phyloP scores from a whole-genome alignment of 371 early-diverging fungal species.

The Gilbertella persicaria region DNA sequence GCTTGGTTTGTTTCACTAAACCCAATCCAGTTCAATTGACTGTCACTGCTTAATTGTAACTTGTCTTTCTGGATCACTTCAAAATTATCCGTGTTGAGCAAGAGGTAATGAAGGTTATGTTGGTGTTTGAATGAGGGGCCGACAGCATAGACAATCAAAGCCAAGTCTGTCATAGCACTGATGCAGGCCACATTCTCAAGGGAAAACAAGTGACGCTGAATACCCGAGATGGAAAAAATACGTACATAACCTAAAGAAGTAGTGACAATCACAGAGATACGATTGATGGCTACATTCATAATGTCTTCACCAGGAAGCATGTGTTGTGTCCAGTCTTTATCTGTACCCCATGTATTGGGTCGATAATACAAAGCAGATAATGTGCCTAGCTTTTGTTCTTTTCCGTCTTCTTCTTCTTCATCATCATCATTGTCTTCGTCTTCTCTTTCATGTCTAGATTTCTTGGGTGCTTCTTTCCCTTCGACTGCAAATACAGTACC shows the following conservation, averaged over 20 bases:
- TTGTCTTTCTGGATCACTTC: constrained; percentile 60
- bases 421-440: constrained; percentile 26
- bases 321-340: constrained; percentile 80
- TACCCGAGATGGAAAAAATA: constrained; percentile 74
- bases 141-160: constrained; percentile 28
- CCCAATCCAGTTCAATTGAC: constrained; percentile 79
- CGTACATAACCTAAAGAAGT: constrained; percentile 80
- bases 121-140: constrained; percentile 41
- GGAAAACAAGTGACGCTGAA: constrained; percentile 71
- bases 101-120: constrained; percentile 67
- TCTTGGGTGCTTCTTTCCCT: constrained; percentile 27
- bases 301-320: constrained; percentile 69
- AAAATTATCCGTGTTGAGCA: constrained; percentile 66
- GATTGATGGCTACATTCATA: constrained; percentile 74
- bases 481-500: constrained; percentile 83
- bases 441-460: not conserved
- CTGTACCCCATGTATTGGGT: constrained; percentile 27
- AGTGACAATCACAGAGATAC: constrained; percentile 66
- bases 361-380: constrained; percentile 60
- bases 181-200: constrained; percentile 70
- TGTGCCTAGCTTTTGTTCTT: constrained; percentile 14
- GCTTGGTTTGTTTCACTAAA: constrained; percentile 80
- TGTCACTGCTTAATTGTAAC: constrained; percentile 66
- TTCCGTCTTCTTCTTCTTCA: constrained; percentile 21
- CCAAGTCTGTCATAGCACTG: constrained; percentile 52